Base-by-base conservation (phyloP, 768 basidiomycete genomes). In the Pleurotus cornucopiae region DNA sequence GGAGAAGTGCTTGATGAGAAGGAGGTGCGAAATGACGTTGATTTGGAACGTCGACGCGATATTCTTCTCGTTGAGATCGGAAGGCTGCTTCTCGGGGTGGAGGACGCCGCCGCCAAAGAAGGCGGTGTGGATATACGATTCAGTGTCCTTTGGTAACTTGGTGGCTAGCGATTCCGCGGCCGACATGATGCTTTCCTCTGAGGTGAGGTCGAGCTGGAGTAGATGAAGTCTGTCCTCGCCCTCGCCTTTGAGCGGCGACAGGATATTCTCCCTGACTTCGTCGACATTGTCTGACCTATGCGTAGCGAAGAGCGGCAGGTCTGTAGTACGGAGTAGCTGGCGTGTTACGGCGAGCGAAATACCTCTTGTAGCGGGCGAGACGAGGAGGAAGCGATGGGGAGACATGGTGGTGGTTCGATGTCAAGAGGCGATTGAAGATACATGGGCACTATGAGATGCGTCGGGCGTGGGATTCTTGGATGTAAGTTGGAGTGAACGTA, bases 1-100 rank as follows among this genome's bases (percentile, higher is more conserved):
- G 16, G 76, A 76, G 63, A 85, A 86, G 64, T 84, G 80, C 66
- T 84, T 84, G 69, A 85, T 81, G 59, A 80, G 71, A 41, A 84
- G 74, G 43, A 84, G 69, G 63, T 85, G 83, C 16, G 83, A 79
- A 55, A 84, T 74, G 62, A 79, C 77, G 67, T 86, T 85, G 64
- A 78, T 76, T 60, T 78, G 71, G 67, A 83, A 85, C 11, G 79
- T 76, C 55, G 76, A 64, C 23, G 66, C 60, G 41, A 84, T 65
- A 37, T 69, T 57, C 23, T 65, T 64, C 60, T 69, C 62, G 64
- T 80, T 70, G 48, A 85, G 59, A 58, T 84, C 80, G 3, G 69
- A 68, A 2, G 80, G 79, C 26, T 71, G 74, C 57, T 77, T 81
- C 64, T 84, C 82, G n/a, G 81, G 77, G 58, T 78, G 68, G 26